A percentile compares a stretch with the other conserved stretches of the same genome.
phyloP scores from a whole-genome alignment of 805 yeast genomes.

The Suhomyces sp. region DNA sequence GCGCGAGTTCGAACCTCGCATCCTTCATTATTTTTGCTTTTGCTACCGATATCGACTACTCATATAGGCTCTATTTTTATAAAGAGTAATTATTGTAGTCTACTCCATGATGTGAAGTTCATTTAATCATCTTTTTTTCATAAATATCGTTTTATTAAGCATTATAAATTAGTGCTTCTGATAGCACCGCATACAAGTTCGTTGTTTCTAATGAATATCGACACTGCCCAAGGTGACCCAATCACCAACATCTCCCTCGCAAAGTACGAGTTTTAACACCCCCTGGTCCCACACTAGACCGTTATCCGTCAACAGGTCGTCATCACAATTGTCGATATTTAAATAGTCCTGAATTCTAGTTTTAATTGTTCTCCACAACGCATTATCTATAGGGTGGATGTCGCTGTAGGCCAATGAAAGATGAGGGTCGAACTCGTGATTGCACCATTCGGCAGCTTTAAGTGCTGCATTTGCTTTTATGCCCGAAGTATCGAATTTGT shows the following conservation, averaged over 20 bases:
- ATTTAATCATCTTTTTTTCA: no score
- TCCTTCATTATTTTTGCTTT: constrained; percentile 41
- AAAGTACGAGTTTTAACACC: constrained; percentile 61
- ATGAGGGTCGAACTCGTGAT: constrained; percentile 65
- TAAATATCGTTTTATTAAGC: not conserved
- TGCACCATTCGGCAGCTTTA: constrained; percentile 54
- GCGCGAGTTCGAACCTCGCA: constrained; percentile 51
- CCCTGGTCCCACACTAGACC: constrained; percentile 66
- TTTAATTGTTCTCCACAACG: constrained; percentile 59
- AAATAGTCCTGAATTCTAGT: constrained; percentile 66
- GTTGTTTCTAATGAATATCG: constrained; percentile 34
- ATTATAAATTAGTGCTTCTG: not conserved
- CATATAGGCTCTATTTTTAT: no score
- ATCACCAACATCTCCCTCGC: constrained; percentile 68
- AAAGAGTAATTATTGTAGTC: no score
- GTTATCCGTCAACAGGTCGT: constrained; percentile 31
- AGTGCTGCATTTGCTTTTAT: constrained; percentile 47
- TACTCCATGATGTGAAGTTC: no score
- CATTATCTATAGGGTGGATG: constrained; percentile 63
- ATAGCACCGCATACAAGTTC: not conserved
- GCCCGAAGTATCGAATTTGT: constrained; percentile 27
- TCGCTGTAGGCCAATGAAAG: constrained; percentile 68
- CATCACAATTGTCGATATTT: constrained; percentile 45
- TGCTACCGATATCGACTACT: no score
- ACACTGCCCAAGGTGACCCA: constrained; percentile 67